Evolutionary conservation across 192 early-diverging fungal genomes (phyloP).

Genomic region (Coemansia interrupta): DNA sequence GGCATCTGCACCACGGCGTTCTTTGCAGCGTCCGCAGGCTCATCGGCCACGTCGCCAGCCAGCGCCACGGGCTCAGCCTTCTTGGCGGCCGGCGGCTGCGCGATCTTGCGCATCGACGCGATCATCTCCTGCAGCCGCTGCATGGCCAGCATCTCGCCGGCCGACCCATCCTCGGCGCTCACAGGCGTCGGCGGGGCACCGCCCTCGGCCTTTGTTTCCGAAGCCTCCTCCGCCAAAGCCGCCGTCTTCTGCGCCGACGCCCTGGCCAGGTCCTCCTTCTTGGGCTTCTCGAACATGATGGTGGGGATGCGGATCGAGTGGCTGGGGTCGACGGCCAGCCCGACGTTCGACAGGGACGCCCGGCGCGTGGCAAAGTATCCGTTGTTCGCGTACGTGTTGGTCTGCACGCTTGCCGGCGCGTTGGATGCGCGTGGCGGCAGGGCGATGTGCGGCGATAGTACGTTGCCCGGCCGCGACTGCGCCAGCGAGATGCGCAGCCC

Average conservation of each 20-base stretch:
- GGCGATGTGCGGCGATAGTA: slow-evolving; percentile 30
- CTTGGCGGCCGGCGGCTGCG: slow-evolving; percentile 2
- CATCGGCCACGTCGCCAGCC: neutral
- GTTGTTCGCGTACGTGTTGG: slow-evolving; percentile 26
- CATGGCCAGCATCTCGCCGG: slow-evolving; percentile 35
- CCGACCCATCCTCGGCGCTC: neutral
- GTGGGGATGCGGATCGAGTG: slow-evolving; percentile 50
- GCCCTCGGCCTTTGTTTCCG: neutral
- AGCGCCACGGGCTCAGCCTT: neutral
- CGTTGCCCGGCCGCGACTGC: slow-evolving; percentile 37
- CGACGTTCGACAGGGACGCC: slow-evolving; percentile 40
- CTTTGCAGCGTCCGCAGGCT: neutral
- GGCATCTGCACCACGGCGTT: slow-evolving; percentile 1
- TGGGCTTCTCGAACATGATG: slow-evolving; percentile 42
- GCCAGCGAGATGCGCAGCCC: slow-evolving; percentile 34
- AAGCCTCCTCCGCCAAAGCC: neutral
- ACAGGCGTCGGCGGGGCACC: slow-evolving; percentile 1
- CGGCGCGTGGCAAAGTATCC: slow-evolving; percentile 50
- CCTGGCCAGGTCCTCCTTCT: slow-evolving; percentile 1
- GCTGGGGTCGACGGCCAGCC: slow-evolving; percentile 43
- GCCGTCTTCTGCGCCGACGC: slow-evolving; percentile 5
- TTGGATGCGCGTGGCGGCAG: slow-evolving; percentile 9
- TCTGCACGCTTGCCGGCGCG: slow-evolving; percentile 8
- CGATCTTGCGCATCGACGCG: slow-evolving; percentile 34
- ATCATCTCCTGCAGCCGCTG: slow-evolving; percentile 49